Conservation (phyloP, 2,329 filamentous ascomycete genomes). For the Chalara sp. region DNA sequence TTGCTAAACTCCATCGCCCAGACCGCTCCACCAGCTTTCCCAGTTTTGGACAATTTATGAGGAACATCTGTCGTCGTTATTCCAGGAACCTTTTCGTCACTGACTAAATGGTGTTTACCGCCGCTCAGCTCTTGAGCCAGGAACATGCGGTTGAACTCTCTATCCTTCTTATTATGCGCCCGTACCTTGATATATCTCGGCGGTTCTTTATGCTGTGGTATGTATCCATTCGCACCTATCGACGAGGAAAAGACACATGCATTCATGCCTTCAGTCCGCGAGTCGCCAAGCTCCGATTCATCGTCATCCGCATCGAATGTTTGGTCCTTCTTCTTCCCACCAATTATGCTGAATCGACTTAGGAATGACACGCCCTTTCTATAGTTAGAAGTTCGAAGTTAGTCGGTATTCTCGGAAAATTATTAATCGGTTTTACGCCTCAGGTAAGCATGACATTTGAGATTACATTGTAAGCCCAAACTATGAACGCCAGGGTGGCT, state of each 20-base stretch:
- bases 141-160: constrained; percentile 82
- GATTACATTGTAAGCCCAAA: too few relatives aligned
- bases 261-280: constrained; percentile 72
- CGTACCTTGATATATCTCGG: constrained; percentile 86
- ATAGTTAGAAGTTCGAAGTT: background rate
- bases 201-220: constrained; percentile 80
- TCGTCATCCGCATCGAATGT: constrained; percentile 46
- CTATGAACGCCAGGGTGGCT: too few relatives aligned
- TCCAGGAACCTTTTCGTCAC: constrained; percentile 22
- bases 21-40: constrained; percentile 55
- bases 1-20: constrained; percentile 93
- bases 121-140: constrained; percentile 82
- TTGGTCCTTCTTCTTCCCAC: constrained; percentile 60
- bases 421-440: too few relatives aligned
- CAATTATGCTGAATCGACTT: constrained; percentile 70
- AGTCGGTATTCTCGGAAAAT: too few relatives aligned
- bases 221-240: constrained; percentile 64
- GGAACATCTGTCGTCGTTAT: constrained; percentile 15
- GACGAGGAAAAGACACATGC: constrained; percentile 76
- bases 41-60: constrained; percentile 15
- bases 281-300: constrained; percentile 63
- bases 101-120: constrained; percentile 33
- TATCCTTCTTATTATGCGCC: constrained; percentile 70
- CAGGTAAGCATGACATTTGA: too few relatives aligned
- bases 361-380: constrained; percentile 89